These are phyloP conservation scores for Aspergillus sp. DNA, from an alignment of 2,329 filamentous ascomycete genomes.

Conservation along the genomic window DNA sequence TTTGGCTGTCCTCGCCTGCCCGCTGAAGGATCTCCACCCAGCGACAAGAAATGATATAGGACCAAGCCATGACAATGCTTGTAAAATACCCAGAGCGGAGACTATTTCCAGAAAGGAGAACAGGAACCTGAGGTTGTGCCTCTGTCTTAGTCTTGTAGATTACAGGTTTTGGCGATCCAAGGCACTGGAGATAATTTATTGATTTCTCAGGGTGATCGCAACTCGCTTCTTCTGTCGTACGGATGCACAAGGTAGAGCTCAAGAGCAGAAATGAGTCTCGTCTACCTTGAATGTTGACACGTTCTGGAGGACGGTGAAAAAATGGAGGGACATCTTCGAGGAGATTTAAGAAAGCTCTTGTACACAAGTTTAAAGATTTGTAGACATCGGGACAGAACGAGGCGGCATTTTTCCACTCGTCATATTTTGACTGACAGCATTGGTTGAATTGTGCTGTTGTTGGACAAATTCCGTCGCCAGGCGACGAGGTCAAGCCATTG, in stretches of 20 bases:
- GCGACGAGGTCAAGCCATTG: not conserved
- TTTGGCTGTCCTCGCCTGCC: constrained; percentile 12
- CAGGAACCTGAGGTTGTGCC: not conserved
- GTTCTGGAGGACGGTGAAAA: not conserved
- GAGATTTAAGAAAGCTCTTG: constrained; percentile 10
- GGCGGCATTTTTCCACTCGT: constrained; percentile 3
- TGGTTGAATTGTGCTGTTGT: constrained; percentile 2
- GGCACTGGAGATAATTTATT: constrained; percentile 4
- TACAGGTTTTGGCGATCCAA: constrained; percentile 1
- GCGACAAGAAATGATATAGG: constrained; percentile 22
- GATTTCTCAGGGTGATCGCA: constrained; percentile 2
- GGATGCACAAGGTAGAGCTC: not conserved
- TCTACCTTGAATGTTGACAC: not conserved
- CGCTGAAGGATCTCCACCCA: constrained; percentile 20
- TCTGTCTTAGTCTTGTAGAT: not conserved
- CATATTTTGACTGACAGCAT: constrained; percentile 2
- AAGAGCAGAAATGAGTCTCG: not conserved
- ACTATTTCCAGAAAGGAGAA: not conserved
- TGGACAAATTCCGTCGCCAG: constrained; percentile 8
- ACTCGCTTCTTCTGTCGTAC: constrained; percentile 1
- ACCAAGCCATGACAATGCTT: constrained; percentile 18
- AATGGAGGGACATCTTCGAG: constrained; percentile 13
- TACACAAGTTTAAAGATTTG: not conserved
- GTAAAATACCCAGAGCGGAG: constrained; percentile 3
- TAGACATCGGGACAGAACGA: not conserved